Evolutionary conservation across 2,329 filamentous ascomycete genomes (phyloP).

Genomic region (Colletotrichum brevisporum): DNA sequence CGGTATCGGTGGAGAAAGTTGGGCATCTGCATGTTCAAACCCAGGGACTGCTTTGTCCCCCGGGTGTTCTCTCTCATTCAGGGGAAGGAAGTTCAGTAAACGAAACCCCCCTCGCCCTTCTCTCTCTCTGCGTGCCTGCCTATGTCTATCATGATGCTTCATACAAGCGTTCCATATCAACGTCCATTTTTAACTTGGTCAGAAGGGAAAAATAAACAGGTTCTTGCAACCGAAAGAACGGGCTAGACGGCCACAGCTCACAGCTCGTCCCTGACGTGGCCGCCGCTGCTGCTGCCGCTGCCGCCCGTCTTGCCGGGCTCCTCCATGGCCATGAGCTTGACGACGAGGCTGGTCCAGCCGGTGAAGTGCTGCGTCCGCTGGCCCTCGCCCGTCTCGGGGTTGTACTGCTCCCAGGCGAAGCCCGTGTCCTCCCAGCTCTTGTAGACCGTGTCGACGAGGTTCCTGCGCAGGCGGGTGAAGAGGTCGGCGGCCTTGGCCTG

Average conservation of each 20-base stretch:
- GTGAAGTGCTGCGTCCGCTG: conserved; percentile 98
- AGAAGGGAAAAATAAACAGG: background rate
- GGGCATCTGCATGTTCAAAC: too few species aligned
- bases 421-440: conserved; percentile 90
- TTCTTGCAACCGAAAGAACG: conserved; percentile 2
- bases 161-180: conserved; percentile 14
- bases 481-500: conserved; percentile 77
- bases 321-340: conserved; percentile 97
- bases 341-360: conserved; percentile 97
- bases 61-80: too few species aligned
- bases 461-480: conserved; percentile 83
- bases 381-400: conserved; percentile 91
- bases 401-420: conserved; percentile 99
- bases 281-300: conserved; percentile 40
- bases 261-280: conserved; percentile 62
- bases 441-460: conserved; percentile 91
- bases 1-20: too few species aligned
- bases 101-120: too few species aligned
- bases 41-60: too few species aligned
- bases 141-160: conserved; percentile 22
- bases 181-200: background rate
- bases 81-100: too few species aligned
- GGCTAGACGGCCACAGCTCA: conserved; percentile 45
- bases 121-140: too few species aligned
- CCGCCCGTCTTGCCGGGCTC: conserved; percentile 63